Evolutionary conservation across 2,329 filamentous ascomycete species (phyloP).

Genomic region (Pseudogymnoascus sp.): DNA sequence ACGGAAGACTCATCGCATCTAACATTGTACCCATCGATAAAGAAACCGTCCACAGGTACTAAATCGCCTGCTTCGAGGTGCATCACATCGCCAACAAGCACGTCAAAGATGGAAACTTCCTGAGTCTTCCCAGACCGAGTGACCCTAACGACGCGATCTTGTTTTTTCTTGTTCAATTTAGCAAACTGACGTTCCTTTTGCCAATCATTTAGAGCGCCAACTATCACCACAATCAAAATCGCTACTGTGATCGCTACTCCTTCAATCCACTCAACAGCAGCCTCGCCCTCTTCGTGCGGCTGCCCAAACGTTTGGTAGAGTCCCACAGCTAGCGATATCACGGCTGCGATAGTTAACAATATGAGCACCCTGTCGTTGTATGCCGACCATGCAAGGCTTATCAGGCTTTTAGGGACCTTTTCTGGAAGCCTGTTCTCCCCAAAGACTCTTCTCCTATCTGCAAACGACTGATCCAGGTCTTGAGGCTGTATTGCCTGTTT

Average conservation of each 20-base stretch:
- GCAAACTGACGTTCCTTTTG: constrained; percentile 59
- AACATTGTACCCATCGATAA: constrained; percentile 56
- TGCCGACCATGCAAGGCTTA: constrained; percentile 55
- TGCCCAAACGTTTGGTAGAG: constrained; percentile 56
- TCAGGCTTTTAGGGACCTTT: constrained; percentile 53
- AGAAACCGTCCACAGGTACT: constrained; percentile 61
- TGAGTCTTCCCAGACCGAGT: constrained; percentile 57
- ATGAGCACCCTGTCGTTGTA: constrained; percentile 70
- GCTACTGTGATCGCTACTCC: constrained; percentile 58
- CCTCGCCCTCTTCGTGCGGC: constrained; percentile 33
- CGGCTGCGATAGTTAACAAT: constrained; percentile 57
- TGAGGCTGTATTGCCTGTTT: constrained; percentile 50
- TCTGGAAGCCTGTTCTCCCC: constrained; percentile 53
- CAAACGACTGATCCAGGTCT: constrained; percentile 54
- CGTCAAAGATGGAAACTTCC: constrained; percentile 55
- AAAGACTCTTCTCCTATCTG: constrained; percentile 51
- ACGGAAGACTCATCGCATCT: constrained; percentile 67
- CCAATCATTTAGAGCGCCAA: constrained; percentile 57
- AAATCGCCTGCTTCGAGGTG: constrained; percentile 62
- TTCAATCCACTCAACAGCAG: constrained; percentile 54
- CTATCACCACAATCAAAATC: constrained; percentile 54
- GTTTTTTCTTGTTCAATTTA: constrained; percentile 52
- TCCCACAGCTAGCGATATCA: constrained; percentile 59
- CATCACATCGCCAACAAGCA: constrained; percentile 61
- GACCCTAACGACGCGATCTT: constrained; percentile 56